Evolutionary conservation across 352 stramenopile genomes (phyloP), one percentile per base, ranked within the genome.

Genomic region (Phytopythium boreale): DNA sequence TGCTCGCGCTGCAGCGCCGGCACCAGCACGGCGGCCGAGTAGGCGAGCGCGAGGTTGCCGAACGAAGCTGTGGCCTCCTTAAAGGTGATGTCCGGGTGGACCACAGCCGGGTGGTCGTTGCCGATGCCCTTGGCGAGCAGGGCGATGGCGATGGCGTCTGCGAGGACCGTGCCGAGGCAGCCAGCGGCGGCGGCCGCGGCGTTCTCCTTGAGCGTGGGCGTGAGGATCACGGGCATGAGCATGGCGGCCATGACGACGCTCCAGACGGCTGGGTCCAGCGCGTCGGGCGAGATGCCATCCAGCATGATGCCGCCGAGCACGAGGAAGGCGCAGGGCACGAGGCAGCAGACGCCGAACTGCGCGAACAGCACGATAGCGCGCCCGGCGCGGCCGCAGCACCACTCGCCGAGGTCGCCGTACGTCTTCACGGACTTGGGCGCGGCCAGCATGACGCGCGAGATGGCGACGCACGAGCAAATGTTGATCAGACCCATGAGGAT

Each of bases 401-500:
- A 90, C 60, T 90, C 79, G 26, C 81, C 82, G 7, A 90, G 66
- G 56, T 90, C 81, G 19, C 76, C 75, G 50, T 83, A 88, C 20
- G 81, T 90, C 51, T 80, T 83, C 31, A 90, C 79, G 26, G 59
- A 75, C 65, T 78, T 77, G 12, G 81, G 81, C 4, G 81, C 81
- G 3, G 68, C 80, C n/a, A 88, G 56, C 72, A 88, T 79, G 26
- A 89, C 79, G 39, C 83, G 84, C 14, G 77, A 87, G 34, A 82
- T 71, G 29, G 67, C 74, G 19, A 89, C 70, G 26, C 74, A 88
- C 19, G 80, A 80, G 64, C 68, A 82, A 65, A 88, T 73, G 67
- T 89, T 89, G 59, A 74, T 76, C 47, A 84, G 76, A 0, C 74
- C 80, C 80, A 89, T 89, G 63, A 88, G 72, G 43, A 86, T 47